phyloP scores from a whole-genome alignment of 1,139 yeast species.

The Yamadazyma dushanensis region DNA sequence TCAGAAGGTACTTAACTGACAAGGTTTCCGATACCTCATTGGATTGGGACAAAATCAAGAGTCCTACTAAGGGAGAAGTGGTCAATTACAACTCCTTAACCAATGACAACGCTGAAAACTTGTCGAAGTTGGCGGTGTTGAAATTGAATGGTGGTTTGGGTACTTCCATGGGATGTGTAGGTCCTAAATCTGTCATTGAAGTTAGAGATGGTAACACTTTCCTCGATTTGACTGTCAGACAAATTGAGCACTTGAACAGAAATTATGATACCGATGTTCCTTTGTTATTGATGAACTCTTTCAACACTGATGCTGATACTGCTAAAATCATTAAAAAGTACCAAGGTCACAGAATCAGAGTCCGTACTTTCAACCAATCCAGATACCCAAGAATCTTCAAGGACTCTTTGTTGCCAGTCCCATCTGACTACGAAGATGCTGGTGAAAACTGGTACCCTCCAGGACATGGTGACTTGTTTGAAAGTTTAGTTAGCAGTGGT shows the following conservation, averaged over 20 bases:
- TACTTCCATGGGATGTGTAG: constrained; percentile 99
- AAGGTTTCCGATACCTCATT: constrained; percentile 83
- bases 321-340: constrained; percentile 94
- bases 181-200: constrained; percentile 97
- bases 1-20: constrained; percentile 88
- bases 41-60: constrained; percentile 95
- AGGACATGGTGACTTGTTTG: constrained; percentile 98
- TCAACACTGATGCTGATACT: constrained; percentile 96
- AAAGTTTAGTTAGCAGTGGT: constrained; percentile 85
- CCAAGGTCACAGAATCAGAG: constrained; percentile 94
- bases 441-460: constrained; percentile 97
- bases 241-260: constrained; percentile 92
- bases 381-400: constrained; percentile 93
- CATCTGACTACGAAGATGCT: constrained; percentile 69
- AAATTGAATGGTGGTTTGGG: constrained; percentile 98
- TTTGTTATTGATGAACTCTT: constrained; percentile 93
- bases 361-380: constrained; percentile 95
- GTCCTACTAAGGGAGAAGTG: constrained; percentile 86
- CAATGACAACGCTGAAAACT: constrained; percentile 42
- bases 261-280: constrained; percentile 93
- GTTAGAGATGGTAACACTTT: constrained; percentile 98
- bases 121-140: constrained; percentile 87
- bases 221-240: constrained; percentile 92
- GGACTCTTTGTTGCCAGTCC: constrained; percentile 94
- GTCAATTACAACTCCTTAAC: constrained; percentile 64